phyloP scores from a whole-genome alignment of 1,139 yeast genomes.

The Suhomyces guaymorum region DNA sequence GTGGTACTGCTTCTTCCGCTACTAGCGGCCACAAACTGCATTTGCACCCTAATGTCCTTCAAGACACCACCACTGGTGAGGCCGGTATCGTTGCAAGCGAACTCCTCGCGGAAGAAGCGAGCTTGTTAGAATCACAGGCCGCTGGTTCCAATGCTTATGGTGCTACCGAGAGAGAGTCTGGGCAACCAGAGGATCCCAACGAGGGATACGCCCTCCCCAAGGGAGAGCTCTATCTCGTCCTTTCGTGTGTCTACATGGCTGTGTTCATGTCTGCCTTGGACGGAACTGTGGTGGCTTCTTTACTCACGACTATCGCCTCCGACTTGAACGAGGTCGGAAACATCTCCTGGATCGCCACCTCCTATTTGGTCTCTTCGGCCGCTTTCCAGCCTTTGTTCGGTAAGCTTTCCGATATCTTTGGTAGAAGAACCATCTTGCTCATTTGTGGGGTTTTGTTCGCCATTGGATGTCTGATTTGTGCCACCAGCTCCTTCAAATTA shows the following conservation, averaged over 20 bases:
- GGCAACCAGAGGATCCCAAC: conserved; percentile 4
- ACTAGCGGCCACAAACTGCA: conserved; percentile 3
- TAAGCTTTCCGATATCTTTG: conserved; percentile 82
- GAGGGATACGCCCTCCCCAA: conserved; percentile 36
- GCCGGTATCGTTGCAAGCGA: conserved; percentile 54
- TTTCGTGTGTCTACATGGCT: conserved; percentile 39
- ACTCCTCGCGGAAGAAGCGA: conserved; percentile 43
- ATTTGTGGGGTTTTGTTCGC: conserved; percentile 39
- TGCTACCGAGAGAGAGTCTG: neutral
- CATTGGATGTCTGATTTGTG: conserved; percentile 44
- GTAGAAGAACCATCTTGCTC: conserved; percentile 53
- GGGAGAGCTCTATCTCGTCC: conserved; percentile 31
- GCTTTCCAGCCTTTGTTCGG: conserved; percentile 76
- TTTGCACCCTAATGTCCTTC: conserved; percentile 30
- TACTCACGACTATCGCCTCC: conserved; percentile 44
- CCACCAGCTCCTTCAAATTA: conserved; percentile 38
- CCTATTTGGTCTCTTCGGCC: conserved; percentile 41
- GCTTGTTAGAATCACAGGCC: conserved; percentile 7
- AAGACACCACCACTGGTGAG: conserved; percentile 42
- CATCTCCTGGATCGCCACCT: conserved; percentile 51
- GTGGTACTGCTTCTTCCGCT: neutral
- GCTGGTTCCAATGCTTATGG: neutral
- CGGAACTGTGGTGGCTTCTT: conserved; percentile 47
- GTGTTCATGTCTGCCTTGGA: conserved; percentile 47
- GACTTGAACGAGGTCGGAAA: conserved; percentile 42